A percentile compares a stretch with the other conserved stretches of the same genome.
phyloP scores from a whole-genome alignment of 1,284 basidiomycete genomes.

The Marasmius fiardii region DNA sequence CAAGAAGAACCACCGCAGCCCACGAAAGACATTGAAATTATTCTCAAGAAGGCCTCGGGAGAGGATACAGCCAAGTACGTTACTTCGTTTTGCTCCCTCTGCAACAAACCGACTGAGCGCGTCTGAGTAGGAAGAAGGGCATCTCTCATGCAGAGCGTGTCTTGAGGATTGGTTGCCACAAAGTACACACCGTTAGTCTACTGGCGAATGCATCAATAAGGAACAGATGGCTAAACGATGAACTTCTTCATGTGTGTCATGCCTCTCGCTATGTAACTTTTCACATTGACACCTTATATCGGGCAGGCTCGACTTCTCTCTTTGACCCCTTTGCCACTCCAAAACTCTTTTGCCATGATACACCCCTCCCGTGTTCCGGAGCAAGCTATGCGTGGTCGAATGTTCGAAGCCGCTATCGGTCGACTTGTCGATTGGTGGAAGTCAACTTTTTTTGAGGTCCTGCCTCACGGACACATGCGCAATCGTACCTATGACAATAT shows the following conservation, averaged over 20 bases:
- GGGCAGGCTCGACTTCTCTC: conserved; percentile 82
- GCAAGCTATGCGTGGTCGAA: conserved; percentile 71
- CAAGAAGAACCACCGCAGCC: conserved; percentile 30
- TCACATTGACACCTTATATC: neutral
- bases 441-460: conserved; percentile 66
- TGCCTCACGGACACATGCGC: conserved; percentile 61
- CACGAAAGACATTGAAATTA: conserved; percentile 49
- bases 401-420: conserved; percentile 80
- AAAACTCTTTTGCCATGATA: conserved; percentile 76
- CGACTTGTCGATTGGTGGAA: conserved; percentile 85
- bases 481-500: conserved; percentile 75
- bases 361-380: conserved; percentile 84
- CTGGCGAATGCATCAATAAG: conserved; percentile 75
- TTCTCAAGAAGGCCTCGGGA: conserved; percentile 41
- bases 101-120: neutral
- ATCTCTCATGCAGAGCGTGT: conserved; percentile 62
- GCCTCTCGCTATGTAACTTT: neutral
- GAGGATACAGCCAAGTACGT: conserved; percentile 31
- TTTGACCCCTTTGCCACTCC: conserved; percentile 73
- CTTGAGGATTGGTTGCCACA: conserved; percentile 77
- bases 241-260: conserved; percentile 68
- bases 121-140: conserved; percentile 43
- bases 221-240: conserved; percentile 86
- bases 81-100: neutral
- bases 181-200: conserved; percentile 80